Conservation (phyloP, 768 basidiomycete genomes). For the Sarcodon sp. region DNA sequence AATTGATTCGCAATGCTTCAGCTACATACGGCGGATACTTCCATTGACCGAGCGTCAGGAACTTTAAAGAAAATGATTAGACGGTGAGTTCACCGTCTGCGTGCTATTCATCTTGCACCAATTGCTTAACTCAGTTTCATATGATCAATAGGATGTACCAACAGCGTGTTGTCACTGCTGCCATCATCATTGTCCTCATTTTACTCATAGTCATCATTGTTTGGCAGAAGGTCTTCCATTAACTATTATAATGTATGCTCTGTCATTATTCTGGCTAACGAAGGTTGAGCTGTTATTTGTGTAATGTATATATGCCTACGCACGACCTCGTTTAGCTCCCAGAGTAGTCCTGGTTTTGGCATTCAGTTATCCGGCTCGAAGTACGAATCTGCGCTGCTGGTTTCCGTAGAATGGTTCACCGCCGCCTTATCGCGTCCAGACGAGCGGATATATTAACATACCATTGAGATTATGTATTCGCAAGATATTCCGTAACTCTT, state of each 20-base stretch:
- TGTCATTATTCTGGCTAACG: background rate
- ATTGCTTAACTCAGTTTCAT: slow-evolving; percentile 12
- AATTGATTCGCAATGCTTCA: slow-evolving; percentile 16
- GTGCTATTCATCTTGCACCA: slow-evolving; percentile 1
- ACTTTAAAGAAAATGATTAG: slow-evolving; percentile 94
- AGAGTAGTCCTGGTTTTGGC: background rate
- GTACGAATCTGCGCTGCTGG: background rate
- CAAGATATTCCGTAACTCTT: too few relatives aligned
- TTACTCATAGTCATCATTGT: slow-evolving; percentile 72
- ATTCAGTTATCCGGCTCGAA: background rate
- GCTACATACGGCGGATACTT: slow-evolving; percentile 78
- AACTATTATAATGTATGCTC: background rate
- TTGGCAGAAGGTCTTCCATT: slow-evolving; percentile 61
- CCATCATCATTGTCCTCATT: slow-evolving; percentile 77
- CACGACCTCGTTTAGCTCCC: background rate
- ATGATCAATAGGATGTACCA: slow-evolving; percentile 78
- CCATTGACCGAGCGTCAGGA: slow-evolving; percentile 83
- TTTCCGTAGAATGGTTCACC: background rate
- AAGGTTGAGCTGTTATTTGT: background rate
- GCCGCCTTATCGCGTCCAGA: background rate
- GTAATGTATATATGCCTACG: background rate
- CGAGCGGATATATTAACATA: too few relatives aligned
- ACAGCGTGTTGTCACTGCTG: slow-evolving; percentile 79
- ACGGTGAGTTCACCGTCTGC: slow-evolving; percentile 43
- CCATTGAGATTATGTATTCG: too few relatives aligned